Evolutionary conservation across 306 rosid genomes (phyloP).

Genomic region (Quercus robur): DNA sequence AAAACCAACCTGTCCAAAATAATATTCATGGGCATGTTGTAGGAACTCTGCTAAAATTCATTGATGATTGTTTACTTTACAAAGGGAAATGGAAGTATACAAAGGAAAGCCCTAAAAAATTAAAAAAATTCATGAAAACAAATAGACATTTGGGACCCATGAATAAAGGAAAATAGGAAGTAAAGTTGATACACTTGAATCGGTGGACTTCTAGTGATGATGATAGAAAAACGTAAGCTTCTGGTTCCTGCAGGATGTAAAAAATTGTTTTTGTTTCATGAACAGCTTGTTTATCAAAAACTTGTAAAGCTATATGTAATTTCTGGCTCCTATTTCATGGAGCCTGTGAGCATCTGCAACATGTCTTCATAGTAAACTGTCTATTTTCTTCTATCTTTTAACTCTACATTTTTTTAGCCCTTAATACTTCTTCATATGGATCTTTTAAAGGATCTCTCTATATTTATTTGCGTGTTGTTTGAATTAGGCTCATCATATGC

Average conservation of each 20-base stretch:
- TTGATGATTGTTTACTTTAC: no score
- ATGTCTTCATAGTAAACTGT: not conserved
- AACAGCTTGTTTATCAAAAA: not conserved
- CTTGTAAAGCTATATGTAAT: not conserved
- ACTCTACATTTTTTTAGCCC: not conserved
- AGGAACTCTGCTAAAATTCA: no score
- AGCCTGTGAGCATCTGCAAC: not conserved
- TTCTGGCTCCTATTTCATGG: not conserved
- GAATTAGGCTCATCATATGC: constrained; percentile 7
- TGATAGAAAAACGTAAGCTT: not conserved
- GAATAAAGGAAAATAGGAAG: not conserved
- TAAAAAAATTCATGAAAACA: not conserved
- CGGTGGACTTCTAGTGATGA: not conserved
- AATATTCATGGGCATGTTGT: no score
- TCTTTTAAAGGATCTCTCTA: not conserved
- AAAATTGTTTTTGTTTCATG: not conserved
- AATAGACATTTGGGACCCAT: not conserved
- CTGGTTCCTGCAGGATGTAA: not conserved
- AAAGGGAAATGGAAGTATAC: no score
- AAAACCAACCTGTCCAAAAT: no score
- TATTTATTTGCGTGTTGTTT: not conserved
- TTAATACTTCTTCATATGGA: not conserved
- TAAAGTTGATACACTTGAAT: not conserved
- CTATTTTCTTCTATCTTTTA: not conserved
- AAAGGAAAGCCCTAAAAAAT: no score